Percentiles rank a stretch among this genome's conserved stretches.
Conservation (phyloP, 169 alveolate genomes). For the Cryptosporidium ubiquitum region DNA sequence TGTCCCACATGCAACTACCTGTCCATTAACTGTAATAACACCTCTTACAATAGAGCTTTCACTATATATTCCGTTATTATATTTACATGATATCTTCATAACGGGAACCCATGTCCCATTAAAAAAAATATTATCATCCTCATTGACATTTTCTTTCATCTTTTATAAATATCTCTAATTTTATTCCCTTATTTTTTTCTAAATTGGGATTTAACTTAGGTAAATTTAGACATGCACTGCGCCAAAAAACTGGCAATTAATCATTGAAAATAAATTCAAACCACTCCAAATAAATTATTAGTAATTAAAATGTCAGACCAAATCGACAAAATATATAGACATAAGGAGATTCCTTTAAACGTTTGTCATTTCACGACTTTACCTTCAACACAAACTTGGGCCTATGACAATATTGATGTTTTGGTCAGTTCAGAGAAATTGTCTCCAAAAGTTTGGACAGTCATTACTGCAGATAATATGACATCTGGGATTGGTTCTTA, state of each 20-base stretch:
- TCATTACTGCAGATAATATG: conserved; percentile 46
- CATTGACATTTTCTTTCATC: neutral
- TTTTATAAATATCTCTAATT: too few relatives aligned
- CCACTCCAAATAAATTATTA: neutral
- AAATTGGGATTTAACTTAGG: neutral
- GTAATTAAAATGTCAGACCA: neutral
- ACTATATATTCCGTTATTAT: neutral
- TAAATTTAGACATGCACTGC: neutral
- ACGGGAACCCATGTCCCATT: conserved; percentile 16
- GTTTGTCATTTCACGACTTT: conserved; percentile 21
- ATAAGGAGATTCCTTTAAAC: conserved; percentile 14
- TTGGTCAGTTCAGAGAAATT: neutral
- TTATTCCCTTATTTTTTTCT: neutral
- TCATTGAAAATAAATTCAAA: neutral
- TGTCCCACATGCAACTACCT: conserved; percentile 52
- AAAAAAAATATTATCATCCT: neutral
- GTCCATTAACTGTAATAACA: conserved; percentile 9
- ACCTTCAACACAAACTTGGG: conserved; percentile 69
- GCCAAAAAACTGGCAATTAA: neutral
- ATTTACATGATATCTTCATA: neutral
- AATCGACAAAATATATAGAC: conserved; percentile 4
- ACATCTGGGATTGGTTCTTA: conserved; percentile 69
- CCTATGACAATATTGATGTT: conserved; percentile 38
- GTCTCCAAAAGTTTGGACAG: conserved; percentile 42
- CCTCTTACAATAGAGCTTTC: conserved; percentile 46